Evolutionary conservation across 768 basidiomycete genomes (phyloP).

Genomic region (Leccinum variicolor): DNA sequence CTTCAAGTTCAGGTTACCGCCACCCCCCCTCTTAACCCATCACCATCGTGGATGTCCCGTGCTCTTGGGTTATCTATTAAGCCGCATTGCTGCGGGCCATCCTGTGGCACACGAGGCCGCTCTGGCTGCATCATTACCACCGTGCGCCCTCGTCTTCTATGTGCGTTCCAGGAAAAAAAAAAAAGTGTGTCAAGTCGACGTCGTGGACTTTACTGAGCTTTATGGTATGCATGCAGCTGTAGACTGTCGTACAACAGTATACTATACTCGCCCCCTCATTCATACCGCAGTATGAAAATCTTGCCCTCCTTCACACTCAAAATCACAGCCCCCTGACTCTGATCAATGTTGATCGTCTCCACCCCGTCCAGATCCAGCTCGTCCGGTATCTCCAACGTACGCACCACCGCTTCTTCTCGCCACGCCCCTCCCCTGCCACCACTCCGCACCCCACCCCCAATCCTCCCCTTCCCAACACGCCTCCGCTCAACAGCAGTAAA

Average conservation of each 20-base stretch:
- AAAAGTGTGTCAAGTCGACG: too few relatives aligned
- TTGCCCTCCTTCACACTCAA: slow-evolving; percentile 63
- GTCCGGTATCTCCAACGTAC: slow-evolving; percentile 60
- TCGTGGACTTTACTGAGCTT: too few relatives aligned
- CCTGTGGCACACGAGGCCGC: slow-evolving; percentile 8
- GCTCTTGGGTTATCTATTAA: slow-evolving; percentile 15
- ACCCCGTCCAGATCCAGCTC: slow-evolving; percentile 63
- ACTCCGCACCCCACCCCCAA: background rate
- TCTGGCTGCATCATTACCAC: background rate
- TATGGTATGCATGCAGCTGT: too few relatives aligned
- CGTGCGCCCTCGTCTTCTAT: background rate
- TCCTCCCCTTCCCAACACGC: background rate
- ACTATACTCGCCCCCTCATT: slow-evolving; percentile 24
- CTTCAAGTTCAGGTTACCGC: background rate
- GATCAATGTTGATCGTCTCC: slow-evolving; percentile 78
- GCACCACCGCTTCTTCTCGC: slow-evolving; percentile 44
- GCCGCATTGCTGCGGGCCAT: background rate
- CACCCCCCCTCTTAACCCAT: too few relatives aligned
- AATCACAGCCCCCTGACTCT: slow-evolving; percentile 70
- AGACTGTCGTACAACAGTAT: too few relatives aligned
- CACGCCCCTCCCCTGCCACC: slow-evolving; percentile 7
- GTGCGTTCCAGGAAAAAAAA: background rate
- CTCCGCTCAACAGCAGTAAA: slow-evolving; percentile 22
- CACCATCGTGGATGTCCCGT: slow-evolving; percentile 1
- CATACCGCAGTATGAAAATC: slow-evolving; percentile 73